Evolutionary conservation across 2,329 filamentous ascomycete species (phyloP), one percentile per base, ranked within the genome.

Genomic region (Aspergillus amoenus): DNA sequence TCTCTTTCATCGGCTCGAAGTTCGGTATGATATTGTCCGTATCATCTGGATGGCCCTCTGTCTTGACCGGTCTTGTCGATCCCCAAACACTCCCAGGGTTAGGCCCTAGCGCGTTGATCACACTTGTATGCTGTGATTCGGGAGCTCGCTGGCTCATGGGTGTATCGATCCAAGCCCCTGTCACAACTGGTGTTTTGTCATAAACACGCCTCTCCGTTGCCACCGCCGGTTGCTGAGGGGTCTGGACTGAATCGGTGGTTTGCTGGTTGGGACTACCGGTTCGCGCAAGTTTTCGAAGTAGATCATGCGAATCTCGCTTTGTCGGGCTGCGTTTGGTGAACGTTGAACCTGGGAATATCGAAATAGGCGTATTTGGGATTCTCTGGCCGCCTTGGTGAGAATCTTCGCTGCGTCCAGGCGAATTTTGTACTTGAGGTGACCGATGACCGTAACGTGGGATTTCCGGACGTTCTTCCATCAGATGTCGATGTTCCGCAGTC

Each of bases 141-240:
- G 64, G 46, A 27, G 66, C 60, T 32, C 70, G 68, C 52, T 77
- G 75, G 12, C 76, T 75, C 61, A 78, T 64, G 3, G 78, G 77
- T 1, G 78, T 80, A 61, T 80, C 77, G 34, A 78, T 73, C 76
- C 76, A 80, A 2, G 76, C 77, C 12, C 78, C 78, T 17, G 72
- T 73, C 9, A 79, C 76, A 39, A 73, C 69, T 3, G 78, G 78
- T 2, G 78, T 80, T 60, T 78, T 76, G 34, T 74, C 71, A 37
- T 75, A 73, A 18, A 75, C 67, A 24, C 63, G 68, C 13, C 67
- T 64, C 32, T 70, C 64, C 49, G 52, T 71, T 76, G 22, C 65
- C 57, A 45, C 65, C 65, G 43, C 9, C 27, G 9, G 27, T 9
- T 30, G 41, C 39, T 75, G 70, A 3, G 74, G 75, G 0, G 74